These are phyloP conservation scores for Diaporthe sp. DNA, from an alignment of 2,329 filamentous ascomycete species.

Conservation along the genomic window DNA sequence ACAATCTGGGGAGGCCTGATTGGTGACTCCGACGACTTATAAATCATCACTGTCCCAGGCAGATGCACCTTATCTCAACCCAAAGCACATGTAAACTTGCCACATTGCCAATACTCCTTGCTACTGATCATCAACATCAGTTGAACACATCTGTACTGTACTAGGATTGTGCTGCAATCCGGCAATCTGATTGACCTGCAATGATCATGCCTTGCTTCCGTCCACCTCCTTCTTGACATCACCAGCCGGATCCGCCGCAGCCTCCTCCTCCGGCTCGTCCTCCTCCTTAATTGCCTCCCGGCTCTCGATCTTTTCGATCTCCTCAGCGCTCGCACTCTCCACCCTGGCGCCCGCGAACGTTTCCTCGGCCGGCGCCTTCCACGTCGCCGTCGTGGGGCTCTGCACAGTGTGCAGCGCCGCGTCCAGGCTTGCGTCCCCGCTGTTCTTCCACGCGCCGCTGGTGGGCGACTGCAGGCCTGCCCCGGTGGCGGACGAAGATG, in stretches of 20 bases:
- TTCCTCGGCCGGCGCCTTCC: slow-evolving; percentile 54
- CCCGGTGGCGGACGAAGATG: slow-evolving; percentile 32
- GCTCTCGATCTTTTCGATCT: slow-evolving; percentile 57
- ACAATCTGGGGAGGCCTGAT: background rate
- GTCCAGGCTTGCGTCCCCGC: slow-evolving; percentile 42
- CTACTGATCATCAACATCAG: slow-evolving; percentile 14
- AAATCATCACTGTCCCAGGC: background rate
- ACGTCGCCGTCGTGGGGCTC: slow-evolving; percentile 54
- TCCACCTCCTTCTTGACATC: slow-evolving; percentile 48
- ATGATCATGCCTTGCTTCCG: slow-evolving; percentile 43
- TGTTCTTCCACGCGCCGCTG: slow-evolving; percentile 57
- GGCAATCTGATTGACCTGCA: slow-evolving; percentile 6
- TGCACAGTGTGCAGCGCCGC: slow-evolving; percentile 54
- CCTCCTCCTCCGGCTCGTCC: slow-evolving; percentile 51
- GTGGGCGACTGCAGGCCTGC: slow-evolving; percentile 62
- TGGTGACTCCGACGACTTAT: background rate
- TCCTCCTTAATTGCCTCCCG: slow-evolving; percentile 58
- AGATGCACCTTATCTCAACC: background rate
- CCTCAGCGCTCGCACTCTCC: slow-evolving; percentile 52
- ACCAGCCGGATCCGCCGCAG: slow-evolving; percentile 48
- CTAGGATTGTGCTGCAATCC: background rate
- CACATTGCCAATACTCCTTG: slow-evolving; percentile 25
- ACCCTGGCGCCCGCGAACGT: slow-evolving; percentile 53
- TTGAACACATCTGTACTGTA: background rate
- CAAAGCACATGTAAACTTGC: background rate